Percentiles rank a stretch among this genome's conserved stretches.
These are phyloP conservation scores for Phyllosticta capitalensis DNA, from an alignment of 2,329 filamentous ascomycete genomes.

Conservation along the genomic window DNA sequence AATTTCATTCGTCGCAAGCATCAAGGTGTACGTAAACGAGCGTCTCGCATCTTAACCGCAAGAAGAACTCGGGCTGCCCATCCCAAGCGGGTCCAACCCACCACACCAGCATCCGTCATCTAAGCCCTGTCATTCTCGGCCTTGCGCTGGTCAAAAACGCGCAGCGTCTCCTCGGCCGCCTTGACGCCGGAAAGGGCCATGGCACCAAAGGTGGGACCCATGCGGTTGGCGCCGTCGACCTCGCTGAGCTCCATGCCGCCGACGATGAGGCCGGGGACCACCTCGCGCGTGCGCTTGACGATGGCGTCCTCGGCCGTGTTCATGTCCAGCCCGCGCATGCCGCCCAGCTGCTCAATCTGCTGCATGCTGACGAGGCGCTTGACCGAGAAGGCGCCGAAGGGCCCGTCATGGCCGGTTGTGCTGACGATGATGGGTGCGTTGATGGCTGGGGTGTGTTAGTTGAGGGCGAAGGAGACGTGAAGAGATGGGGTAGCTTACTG, in stretches of 20 bases:
- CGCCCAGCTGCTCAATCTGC: slow-evolving; percentile 70
- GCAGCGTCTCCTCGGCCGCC: slow-evolving; percentile 78
- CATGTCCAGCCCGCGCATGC: slow-evolving; percentile 93
- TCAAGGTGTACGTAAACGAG: not conserved
- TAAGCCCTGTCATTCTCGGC: slow-evolving; percentile 55
- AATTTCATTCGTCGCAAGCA: no score
- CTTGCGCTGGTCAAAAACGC: slow-evolving; percentile 68
- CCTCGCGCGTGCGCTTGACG: slow-evolving; percentile 81
- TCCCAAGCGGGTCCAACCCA: not conserved
- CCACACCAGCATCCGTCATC: not conserved
- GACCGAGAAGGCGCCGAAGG: slow-evolving; percentile 83
- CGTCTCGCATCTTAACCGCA: not conserved
- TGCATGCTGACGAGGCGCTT: slow-evolving; percentile 89
- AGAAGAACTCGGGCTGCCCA: not conserved
- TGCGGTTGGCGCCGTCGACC: slow-evolving; percentile 82
- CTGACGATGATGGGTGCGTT: slow-evolving; percentile 82
- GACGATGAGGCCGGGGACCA: slow-evolving; percentile 81
- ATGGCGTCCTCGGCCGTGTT: slow-evolving; percentile 85
- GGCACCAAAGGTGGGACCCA: slow-evolving; percentile 83
- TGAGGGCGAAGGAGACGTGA: no score
- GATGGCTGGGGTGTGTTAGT: slow-evolving; percentile 44
- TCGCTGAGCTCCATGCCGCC: slow-evolving; percentile 91
- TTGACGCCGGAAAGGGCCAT: slow-evolving; percentile 85
- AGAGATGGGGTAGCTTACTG: slow-evolving; percentile 39
- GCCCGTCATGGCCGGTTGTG: slow-evolving; percentile 84